Base-by-base conservation (phyloP, 352 stramenopile species). In the Phytopythium boreale region DNA sequence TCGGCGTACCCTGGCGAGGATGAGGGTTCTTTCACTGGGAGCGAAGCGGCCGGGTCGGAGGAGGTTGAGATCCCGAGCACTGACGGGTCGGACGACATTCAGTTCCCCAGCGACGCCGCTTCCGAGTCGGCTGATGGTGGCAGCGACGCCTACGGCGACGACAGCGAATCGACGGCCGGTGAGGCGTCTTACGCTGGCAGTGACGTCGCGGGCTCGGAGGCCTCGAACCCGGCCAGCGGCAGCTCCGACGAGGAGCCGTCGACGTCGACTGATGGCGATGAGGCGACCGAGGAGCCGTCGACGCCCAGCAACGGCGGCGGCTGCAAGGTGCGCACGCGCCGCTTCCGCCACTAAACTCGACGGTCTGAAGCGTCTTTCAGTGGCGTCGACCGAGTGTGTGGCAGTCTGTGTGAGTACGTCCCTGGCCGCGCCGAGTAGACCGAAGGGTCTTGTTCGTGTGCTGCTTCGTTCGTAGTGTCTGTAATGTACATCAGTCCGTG, bases 281-380 rank as follows among this genome's bases (percentile, higher is more conserved):
- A 50, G 14, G 19, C 43, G 7, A 57, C 50, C 3, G 53, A 59
- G 19, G 53, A 47, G 31, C 53, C 53, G 31, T 24, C 34, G 34
- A 19, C 24, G 31, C 53, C 53, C 29, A 59, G 53, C 51, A 43
- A 24, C 55, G 55, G 55, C 34, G 55, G 55, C 6, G 55, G 55
- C 55, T 61, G 55, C 55, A 61, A 61, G 55, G 55, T 61, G 31
- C 55, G 55, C 55, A 61, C 55, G 15, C 55, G 55, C 39, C 55
- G 55, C 55, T 61, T 61, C 37, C 55, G 55, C 14, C 55, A 61
- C 36, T 61, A 61, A 17, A 50, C 17, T 37, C 22, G 31, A 2
- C 20, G 51, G 26, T 37, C 17, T 26, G 4, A 36, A 36, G 50
- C 50, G 27, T 41, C 51, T 43, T 39, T 39, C 17, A 22, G 17